Evolutionary conservation across 495 filamentous ascomycete genomes (phyloP).

Genomic region (Penicillium soppii): DNA sequence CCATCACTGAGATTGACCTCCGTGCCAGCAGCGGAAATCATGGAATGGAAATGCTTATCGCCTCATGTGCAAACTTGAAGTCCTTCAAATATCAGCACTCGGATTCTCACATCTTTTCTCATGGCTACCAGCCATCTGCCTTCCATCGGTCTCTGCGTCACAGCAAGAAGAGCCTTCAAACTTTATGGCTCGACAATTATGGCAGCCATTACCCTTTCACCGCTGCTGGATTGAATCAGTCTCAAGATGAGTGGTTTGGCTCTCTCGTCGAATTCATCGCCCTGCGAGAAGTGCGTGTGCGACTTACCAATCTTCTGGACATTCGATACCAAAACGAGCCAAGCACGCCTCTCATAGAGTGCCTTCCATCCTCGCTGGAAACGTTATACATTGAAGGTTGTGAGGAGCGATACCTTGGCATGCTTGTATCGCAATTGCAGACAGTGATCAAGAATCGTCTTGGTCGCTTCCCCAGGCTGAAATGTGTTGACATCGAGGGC

Average conservation of each 20-base stretch:
- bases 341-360: conserved; percentile 18
- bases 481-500: conserved; percentile 31
- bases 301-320: conserved; percentile 35
- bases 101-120: conserved; percentile 24
- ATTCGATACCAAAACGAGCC: conserved; percentile 28
- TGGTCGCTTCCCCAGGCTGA: conserved; percentile 16
- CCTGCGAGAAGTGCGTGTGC: conserved; percentile 35
- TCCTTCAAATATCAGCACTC: conserved; percentile 42
- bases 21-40: conserved; percentile 28
- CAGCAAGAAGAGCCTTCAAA: conserved; percentile 30
- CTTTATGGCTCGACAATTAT: conserved; percentile 34
- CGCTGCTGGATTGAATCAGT: conserved; percentile 29
- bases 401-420: conserved; percentile 26
- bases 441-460: conserved; percentile 23
- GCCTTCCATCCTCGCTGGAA: conserved; percentile 31
- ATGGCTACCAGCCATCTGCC: conserved; percentile 29
- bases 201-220: conserved; percentile 36
- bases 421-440: conserved; percentile 29
- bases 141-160: conserved; percentile 26
- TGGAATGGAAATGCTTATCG: conserved; percentile 27
- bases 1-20: conserved; percentile 28
- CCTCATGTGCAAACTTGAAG: conserved; percentile 24
- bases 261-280: conserved; percentile 29
- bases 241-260: conserved; percentile 37
- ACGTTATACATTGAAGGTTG: conserved; percentile 33